Conservation (phyloP, 306 rosid species). For the Fragaria ananassa region DNA sequence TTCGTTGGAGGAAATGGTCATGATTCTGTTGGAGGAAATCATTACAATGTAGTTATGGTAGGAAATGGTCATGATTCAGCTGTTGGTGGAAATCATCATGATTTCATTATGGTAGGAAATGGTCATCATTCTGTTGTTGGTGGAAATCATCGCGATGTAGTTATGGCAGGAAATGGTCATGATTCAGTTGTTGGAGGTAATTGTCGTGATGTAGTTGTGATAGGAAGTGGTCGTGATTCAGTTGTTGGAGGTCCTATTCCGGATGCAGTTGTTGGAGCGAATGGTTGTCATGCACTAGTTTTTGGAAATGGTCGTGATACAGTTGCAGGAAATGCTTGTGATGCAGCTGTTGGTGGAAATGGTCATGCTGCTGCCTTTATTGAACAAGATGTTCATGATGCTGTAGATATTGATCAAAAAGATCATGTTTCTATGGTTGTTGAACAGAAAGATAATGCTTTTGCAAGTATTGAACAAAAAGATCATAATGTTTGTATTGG, state of each 20-base stretch:
- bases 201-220: neutral
- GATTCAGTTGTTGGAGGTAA: neutral
- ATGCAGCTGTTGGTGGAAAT: slow-evolving; percentile 5
- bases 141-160: neutral
- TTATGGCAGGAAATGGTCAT: neutral
- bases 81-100: neutral
- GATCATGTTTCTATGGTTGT: slow-evolving; percentile 8
- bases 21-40: neutral
- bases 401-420: neutral
- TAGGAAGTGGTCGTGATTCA: slow-evolving; percentile 20
- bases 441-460: slow-evolving; percentile 6
- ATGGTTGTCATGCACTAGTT: neutral
- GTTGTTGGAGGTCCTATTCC: neutral
- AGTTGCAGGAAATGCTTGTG: neutral
- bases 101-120: neutral
- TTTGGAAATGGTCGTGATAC: slow-evolving; percentile 24
- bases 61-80: neutral
- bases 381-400: neutral
- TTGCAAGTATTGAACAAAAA: slow-evolving; percentile 7
- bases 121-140: neutral
- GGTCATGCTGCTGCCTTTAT: slow-evolving; percentile 24
- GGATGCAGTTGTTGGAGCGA: neutral
- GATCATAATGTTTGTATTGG: neutral
- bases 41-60: neutral
- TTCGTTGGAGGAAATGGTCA: neutral